Conservation (phyloP, 371 early-diverging fungal genomes). For the Mortierella sp. region DNA sequence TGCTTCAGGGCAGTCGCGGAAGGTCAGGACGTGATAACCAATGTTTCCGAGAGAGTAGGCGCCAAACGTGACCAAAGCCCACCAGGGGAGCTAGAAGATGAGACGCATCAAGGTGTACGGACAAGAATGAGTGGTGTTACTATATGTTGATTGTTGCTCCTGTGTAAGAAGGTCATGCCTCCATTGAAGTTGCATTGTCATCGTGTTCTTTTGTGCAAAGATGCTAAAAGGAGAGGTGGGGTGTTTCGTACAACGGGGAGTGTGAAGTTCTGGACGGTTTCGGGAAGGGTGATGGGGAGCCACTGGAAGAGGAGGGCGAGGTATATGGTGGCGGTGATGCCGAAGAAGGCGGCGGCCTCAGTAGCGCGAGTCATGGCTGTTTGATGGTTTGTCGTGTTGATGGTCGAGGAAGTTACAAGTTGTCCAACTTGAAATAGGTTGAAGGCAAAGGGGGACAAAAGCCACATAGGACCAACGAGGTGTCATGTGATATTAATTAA, state of each 20-base stretch:
- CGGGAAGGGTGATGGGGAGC: conserved; percentile 66
- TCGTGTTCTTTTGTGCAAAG: background rate
- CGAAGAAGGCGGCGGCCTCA: conserved; percentile 66
- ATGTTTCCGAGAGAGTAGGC: conserved; percentile 87
- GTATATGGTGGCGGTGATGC: conserved; percentile 62
- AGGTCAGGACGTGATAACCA: conserved; percentile 87
- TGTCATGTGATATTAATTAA: conserved; percentile 1
- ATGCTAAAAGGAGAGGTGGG: background rate
- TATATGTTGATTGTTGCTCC: background rate
- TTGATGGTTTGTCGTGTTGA: conserved; percentile 12
- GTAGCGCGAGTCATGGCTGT: conserved; percentile 74
- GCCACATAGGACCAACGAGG: background rate
- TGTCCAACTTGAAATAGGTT: background rate
- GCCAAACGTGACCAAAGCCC: conserved; percentile 85
- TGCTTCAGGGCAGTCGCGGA: conserved; percentile 93
- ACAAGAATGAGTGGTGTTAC: background rate
- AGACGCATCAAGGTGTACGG: background rate
- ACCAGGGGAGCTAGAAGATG: conserved; percentile 80
- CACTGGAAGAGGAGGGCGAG: conserved; percentile 66
- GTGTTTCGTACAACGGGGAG: conserved; percentile 68
- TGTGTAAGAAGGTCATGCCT: background rate
- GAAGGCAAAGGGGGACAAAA: background rate
- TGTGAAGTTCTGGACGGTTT: conserved; percentile 68
- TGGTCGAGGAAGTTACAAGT: background rate
- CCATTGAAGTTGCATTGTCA: background rate